Conservation (phyloP, 192 early-diverging fungal species). For the Linnemannia schmuckeri region DNA sequence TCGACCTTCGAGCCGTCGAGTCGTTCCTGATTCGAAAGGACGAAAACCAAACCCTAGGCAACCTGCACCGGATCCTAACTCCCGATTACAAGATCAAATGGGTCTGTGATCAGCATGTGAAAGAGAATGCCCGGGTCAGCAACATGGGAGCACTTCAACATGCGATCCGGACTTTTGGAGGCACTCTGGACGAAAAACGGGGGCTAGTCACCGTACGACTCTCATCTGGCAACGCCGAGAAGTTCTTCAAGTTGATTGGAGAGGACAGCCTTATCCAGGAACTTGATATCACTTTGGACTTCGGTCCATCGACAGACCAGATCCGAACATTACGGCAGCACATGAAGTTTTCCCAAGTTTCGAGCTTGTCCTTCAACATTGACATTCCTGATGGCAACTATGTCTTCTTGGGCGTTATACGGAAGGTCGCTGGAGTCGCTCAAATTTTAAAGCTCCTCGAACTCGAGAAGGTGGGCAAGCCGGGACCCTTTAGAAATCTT, state of each 20-base stretch:
- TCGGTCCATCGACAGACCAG: background rate
- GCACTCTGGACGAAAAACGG: background rate
- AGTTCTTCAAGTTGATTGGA: background rate
- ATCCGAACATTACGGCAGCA: background rate
- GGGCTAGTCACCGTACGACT: background rate
- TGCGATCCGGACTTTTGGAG: background rate
- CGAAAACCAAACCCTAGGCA: background rate
- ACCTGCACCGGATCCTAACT: background rate
- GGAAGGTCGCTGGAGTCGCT: background rate
- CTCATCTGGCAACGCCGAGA: background rate
- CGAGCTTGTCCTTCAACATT: background rate
- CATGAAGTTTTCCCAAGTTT: background rate
- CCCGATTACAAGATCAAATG: background rate
- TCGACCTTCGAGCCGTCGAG: background rate
- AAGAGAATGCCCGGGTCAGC: background rate
- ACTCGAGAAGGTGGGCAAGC: background rate
- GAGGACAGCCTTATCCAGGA: background rate
- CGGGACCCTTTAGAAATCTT: background rate
- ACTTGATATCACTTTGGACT: background rate
- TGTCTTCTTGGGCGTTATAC: background rate
- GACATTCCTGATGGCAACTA: background rate
- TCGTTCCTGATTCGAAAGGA: background rate
- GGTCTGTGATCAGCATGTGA: background rate
- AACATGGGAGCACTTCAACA: background rate
- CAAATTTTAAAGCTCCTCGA: background rate